phyloP scores from a whole-genome alignment of 139 green algal genomes.

The Auxenochlorella protothecoides region DNA sequence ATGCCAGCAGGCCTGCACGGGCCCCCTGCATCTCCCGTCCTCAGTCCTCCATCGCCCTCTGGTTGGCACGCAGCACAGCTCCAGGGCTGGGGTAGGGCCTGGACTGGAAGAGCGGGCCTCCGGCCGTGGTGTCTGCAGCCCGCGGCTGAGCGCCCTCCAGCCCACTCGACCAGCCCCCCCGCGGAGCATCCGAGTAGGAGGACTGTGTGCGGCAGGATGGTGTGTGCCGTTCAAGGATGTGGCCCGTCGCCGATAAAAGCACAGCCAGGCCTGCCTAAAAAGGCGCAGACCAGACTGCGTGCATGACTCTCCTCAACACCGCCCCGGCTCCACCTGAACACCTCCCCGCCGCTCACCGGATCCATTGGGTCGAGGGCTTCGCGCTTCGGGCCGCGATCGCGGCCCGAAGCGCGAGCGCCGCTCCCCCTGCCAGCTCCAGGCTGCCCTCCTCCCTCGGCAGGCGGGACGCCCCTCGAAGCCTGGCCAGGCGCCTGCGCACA shows the following conservation, averaged over 20 bases:
- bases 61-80: slow-evolving; percentile 50
- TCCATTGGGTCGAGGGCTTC: slow-evolving; percentile 66
- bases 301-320: too few species aligned
- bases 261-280: neutral
- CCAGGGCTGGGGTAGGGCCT: slow-evolving; percentile 63
- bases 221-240: too few species aligned
- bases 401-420: neutral
- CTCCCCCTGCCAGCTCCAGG: neutral
- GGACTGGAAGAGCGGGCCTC: slow-evolving; percentile 66
- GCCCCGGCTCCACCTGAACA: too few species aligned
- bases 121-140: slow-evolving; percentile 68
- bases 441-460: too few species aligned
- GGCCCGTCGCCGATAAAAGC: neutral
- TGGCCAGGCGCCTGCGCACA: too few species aligned
- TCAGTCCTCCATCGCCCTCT: slow-evolving; percentile 27
- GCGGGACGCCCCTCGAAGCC: too few species aligned
- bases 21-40: too few species aligned
- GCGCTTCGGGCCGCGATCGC: slow-evolving; percentile 1
- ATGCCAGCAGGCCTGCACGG: too few species aligned
- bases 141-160: slow-evolving; percentile 49
- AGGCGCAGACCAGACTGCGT: neutral
- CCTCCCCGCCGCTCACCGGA: slow-evolving; percentile 31
- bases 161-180: slow-evolving; percentile 42
- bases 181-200: slow-evolving; percentile 58
- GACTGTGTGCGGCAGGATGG: slow-evolving; percentile 21